Base-by-base conservation (phyloP, 2,329 filamentous ascomycete species). In the Diaporthe eres region DNA sequence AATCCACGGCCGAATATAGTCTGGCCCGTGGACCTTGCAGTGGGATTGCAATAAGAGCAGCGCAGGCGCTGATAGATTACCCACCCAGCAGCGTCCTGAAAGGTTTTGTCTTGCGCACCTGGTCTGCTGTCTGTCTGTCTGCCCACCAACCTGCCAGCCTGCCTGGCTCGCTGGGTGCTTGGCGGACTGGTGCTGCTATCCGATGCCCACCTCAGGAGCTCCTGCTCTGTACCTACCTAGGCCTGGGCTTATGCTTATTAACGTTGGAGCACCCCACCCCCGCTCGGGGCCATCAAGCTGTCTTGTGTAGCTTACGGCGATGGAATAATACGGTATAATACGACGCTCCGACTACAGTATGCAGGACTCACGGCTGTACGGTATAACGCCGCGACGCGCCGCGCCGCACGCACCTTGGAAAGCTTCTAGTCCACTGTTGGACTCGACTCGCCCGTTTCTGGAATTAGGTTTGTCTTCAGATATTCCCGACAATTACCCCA, bases 401-500 rank as follows among this genome's bases (percentile, higher is more conserved):
- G 44, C 42, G 25, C 61, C 28, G 61, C 42, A 65, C 61, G 25
- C 42, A n/a, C 42, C 61, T 67, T 34, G 61, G 25, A 65, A 65
- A 15, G 61, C 61, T 34, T 65, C 61, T 65, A 47, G 61, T 49
- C 42, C 42, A 15, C 61, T 44, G 61, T 65, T 65, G 61, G 61
- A 28, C 61, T 65, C 61, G 61, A 65, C 42, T 65, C 63, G 63
- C 28, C 63, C 31, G 28, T 31, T 68, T 53, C 44, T 68, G 63
- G 61, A 39, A 68, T 68, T 68, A 68, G 63, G 63, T 68, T 67
- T 51, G 63, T 67, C 44, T 2, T 31, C 42, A 68, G 63, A 39
- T 39, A 51, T 51, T 68, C 63, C 63, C 63, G 63, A 68, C 63
- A 68, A 51, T 68, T 68, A 68, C 63, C 63, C 63, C 63, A 68